Base-by-base conservation (phyloP, 768 basidiomycete species). In the Mycena rebaudengoi region DNA sequence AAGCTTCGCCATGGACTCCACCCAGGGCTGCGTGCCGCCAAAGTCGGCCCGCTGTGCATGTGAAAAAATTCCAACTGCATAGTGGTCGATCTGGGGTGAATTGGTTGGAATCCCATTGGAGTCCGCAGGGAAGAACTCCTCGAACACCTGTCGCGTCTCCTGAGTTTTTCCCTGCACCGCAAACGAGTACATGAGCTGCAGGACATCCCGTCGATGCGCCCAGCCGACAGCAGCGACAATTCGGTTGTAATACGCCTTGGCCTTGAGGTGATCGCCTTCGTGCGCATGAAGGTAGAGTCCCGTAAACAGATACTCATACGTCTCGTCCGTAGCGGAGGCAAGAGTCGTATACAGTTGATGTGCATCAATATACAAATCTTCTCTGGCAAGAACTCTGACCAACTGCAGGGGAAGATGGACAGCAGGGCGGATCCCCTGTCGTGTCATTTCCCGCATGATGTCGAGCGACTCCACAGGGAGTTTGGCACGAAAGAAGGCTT, bases 161-260 rank as follows among this genome's bases (percentile, higher is more conserved):
- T 79, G 71, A 1, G 74, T 73, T 37, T 77, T 75, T 14, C 84
- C 84, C 12, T 77, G 70, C 29, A 80, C 75, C 5, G 89, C 88
- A 70, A 87, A 81, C 0, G 84, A 81, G 62, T 87, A 85, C 72
- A 94, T 76, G 26, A 87, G 70, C 75, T 82, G 77, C n/a, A 79
- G 77, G 40, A 78, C 75, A 48, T 82, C 79, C 16, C 66, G 65
- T 3, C 64, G 25, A 0, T 65, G 62, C 35, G 68, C 72, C 71
- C 74, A 71, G 4, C 73, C 68, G 20, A n/a, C n/a, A n/a, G 68
- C 70, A 12, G 73, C 71, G 11, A 67, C 40, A 44, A 88, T 73
- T 11, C 64, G 66, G 39, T 75, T 59, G 67, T 80, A 89, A 66
- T 78, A 82, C 21, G 75, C 67, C 53, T 88, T 75, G 1, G 86